Conservation (phyloP, 208 protist genomes). For the Trypanosoma platydactyli region DNA sequence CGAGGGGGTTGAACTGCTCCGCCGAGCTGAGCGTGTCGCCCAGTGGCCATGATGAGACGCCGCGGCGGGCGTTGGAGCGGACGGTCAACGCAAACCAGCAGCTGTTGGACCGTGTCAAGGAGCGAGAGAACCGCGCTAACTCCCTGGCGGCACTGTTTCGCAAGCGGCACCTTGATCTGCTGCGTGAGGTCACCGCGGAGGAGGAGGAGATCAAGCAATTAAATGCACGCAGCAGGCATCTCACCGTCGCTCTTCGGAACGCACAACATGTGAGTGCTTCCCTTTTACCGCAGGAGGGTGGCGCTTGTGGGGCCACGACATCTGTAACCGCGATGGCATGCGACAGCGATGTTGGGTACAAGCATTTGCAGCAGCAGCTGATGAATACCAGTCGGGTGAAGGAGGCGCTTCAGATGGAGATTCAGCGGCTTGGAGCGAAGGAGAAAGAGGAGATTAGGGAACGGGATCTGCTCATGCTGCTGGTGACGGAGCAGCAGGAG, state of each 20-base stretch:
- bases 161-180: background rate
- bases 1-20: conserved; percentile 13
- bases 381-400: conserved; percentile 5
- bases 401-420: background rate
- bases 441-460: background rate
- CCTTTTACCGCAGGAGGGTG: too few species aligned
- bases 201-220: conserved; percentile 2
- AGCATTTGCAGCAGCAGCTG: conserved; percentile 1
- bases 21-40: background rate
- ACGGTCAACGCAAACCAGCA: conserved; percentile 15
- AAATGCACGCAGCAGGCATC: background rate
- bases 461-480: background rate
- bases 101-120: conserved; percentile 10
- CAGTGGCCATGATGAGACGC: too few species aligned
- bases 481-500: background rate
- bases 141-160: conserved; percentile 5
- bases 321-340: too few species aligned
- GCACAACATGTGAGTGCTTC: too few species aligned
- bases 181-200: background rate
- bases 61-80: background rate
- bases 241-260: background rate
- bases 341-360: background rate
- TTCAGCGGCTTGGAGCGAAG: conserved; percentile 4
- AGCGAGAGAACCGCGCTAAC: conserved; percentile 5
- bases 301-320: too few species aligned